Conservation (phyloP, 1,139 yeast species). For the Nakaseomyces sp. region DNA sequence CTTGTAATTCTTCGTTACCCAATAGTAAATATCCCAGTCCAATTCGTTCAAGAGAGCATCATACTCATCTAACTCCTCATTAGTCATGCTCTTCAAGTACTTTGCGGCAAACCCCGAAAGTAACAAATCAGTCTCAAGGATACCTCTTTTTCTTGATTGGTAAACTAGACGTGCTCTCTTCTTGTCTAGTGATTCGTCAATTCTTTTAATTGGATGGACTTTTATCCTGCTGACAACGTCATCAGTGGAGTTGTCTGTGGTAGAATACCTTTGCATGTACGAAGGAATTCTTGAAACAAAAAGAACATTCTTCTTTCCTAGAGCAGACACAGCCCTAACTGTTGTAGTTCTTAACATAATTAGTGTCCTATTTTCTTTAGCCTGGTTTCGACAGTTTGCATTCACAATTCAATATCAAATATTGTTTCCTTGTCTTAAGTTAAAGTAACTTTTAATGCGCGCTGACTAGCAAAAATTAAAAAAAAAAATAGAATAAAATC, state of each 20-base stretch:
- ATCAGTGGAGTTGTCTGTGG: constrained; percentile 10
- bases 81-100: constrained; percentile 50
- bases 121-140: constrained; percentile 81
- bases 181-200: constrained; percentile 62
- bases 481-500: too few species aligned
- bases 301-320: background rate
- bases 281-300: background rate
- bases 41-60: constrained; percentile 80
- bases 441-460: too few species aligned
- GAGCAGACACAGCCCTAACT: background rate
- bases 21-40: constrained; percentile 97
- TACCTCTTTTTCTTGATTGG: constrained; percentile 93
- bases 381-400: too few species aligned
- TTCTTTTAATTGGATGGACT: constrained; percentile 67
- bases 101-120: constrained; percentile 78
- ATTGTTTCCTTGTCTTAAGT: too few species aligned
- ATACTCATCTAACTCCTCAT: constrained; percentile 72
- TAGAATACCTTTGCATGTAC: background rate
- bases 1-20: constrained; percentile 83
- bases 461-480: too few species aligned
- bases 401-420: too few species aligned
- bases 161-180: constrained; percentile 82
- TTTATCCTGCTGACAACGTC: constrained; percentile 35
- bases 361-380: background rate
- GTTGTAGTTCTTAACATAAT: background rate